phyloP scores from a whole-genome alignment of 2,329 filamentous ascomycete genomes.

The Pyrenophora graminea region DNA sequence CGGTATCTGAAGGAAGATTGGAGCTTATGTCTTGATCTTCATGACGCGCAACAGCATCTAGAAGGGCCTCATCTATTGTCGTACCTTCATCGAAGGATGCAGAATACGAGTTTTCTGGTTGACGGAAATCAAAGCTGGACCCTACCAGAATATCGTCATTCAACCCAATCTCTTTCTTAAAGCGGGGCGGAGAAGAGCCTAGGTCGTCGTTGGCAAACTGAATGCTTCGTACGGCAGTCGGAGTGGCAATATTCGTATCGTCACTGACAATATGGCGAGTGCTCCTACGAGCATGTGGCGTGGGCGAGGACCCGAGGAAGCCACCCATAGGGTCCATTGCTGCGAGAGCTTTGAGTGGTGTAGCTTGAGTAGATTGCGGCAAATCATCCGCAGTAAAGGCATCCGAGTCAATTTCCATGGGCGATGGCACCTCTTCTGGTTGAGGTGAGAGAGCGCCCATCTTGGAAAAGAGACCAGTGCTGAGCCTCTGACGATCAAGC shows the following conservation, averaged over 20 bases:
- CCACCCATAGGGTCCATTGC: slow-evolving; percentile 42
- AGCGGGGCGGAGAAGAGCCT: slow-evolving; percentile 43
- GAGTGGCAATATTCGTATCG: slow-evolving; percentile 34
- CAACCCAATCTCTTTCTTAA: slow-evolving; percentile 18
- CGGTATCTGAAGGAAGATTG: slow-evolving; percentile 9
- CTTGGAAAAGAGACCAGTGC: slow-evolving; percentile 69
- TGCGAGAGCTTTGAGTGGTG: slow-evolving; percentile 31
- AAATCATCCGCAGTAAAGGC: slow-evolving; percentile 30
- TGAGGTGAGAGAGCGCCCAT: slow-evolving; percentile 47
- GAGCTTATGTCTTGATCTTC: slow-evolving; percentile 8
- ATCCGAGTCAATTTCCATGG: slow-evolving; percentile 38
- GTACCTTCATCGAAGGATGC: slow-evolving; percentile 39
- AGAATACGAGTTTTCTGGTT: slow-evolving; percentile 20
- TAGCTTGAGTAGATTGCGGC: slow-evolving; percentile 28
- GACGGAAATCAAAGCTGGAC: slow-evolving; percentile 30
- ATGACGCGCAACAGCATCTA: slow-evolving; percentile 15
- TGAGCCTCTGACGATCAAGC: slow-evolving; percentile 68
- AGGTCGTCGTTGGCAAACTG: slow-evolving; percentile 32
- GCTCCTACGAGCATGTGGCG: slow-evolving; percentile 37
- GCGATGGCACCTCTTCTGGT: slow-evolving; percentile 26
- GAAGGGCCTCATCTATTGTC: slow-evolving; percentile 37
- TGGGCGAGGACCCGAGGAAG: slow-evolving; percentile 44
- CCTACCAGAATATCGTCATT: slow-evolving; percentile 12
- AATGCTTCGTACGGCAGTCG: slow-evolving; percentile 32
- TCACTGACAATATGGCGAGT: slow-evolving; percentile 33